Conservation (phyloP, 129 eudicot genomes). For the Kitagawia praeruptora region DNA sequence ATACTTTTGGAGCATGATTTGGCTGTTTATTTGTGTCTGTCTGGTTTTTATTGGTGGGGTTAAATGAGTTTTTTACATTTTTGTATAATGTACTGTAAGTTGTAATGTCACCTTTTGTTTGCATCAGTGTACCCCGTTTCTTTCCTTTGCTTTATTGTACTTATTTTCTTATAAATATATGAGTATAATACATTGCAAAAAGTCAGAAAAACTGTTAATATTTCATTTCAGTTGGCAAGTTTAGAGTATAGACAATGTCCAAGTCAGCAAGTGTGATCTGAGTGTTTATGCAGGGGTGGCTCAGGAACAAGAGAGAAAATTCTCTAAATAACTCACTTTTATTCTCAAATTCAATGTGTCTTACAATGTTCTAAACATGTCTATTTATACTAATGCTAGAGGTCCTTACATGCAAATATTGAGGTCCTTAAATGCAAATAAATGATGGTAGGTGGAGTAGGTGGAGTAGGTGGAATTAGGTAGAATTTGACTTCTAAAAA, state of each 20-base stretch:
- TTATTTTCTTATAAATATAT: not conserved
- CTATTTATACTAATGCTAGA: too few relatives aligned
- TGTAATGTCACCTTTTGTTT: not conserved
- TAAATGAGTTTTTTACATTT: not conserved
- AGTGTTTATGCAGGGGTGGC: not conserved
- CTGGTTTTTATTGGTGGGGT: conserved; percentile 2
- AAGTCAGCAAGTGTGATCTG: not conserved
- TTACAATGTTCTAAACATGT: too few relatives aligned
- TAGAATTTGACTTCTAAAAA: too few relatives aligned
- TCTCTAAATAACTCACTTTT: too few relatives aligned
- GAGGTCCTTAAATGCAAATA: too few relatives aligned
- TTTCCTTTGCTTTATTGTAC: not conserved
- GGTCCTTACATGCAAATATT: too few relatives aligned
- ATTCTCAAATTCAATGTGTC: too few relatives aligned
- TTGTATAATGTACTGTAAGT: not conserved
- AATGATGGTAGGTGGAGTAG: too few relatives aligned
- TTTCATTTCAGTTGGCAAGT: not conserved
- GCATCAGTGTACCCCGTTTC: not conserved
- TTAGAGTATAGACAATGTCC: not conserved
- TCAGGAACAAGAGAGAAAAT: too few relatives aligned
- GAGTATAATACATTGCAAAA: not conserved
- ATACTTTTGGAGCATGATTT: not conserved
- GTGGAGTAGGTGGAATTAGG: too few relatives aligned
- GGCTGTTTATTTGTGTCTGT: not conserved
- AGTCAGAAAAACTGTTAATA: not conserved